phyloP scores from a whole-genome alignment of 2,329 filamentous ascomycete genomes.

The Beauveria scarabaeidicola region DNA sequence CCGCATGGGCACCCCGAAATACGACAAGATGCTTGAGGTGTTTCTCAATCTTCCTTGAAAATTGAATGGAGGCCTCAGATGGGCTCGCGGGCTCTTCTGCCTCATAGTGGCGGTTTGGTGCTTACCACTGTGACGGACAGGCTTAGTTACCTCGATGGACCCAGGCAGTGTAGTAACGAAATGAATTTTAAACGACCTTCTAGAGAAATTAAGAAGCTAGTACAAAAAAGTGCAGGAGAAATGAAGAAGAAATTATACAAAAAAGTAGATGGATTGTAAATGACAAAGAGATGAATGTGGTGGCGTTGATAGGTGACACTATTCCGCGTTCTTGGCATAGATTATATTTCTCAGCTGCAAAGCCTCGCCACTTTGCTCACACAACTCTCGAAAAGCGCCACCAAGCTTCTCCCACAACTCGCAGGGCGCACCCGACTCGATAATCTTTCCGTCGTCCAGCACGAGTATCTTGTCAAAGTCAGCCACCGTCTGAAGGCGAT shows the following conservation, averaged over 20 bases:
- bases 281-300: no score
- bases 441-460: constrained; percentile 45
- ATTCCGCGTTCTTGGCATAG: neutral
- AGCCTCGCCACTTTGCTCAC: constrained; percentile 1
- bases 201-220: no score
- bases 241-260: no score
- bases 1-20: constrained; percentile 11
- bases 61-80: neutral
- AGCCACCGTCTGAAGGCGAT: constrained; percentile 57
- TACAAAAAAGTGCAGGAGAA: no score
- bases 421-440: constrained; percentile 50
- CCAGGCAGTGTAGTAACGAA: no score
- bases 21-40: neutral
- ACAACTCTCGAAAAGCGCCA: constrained; percentile 8
- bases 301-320: neutral
- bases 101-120: no score
- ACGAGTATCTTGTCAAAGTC: constrained; percentile 60
- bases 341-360: neutral
- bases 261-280: neutral
- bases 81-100: no score
- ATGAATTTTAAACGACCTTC: no score
- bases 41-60: constrained; percentile 10
- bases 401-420: constrained; percentile 40
- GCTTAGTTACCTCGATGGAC: no score
- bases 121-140: no score